A percentile compares a stretch with the other conserved stretches of the same genome.
Evolutionary conservation across 805 yeast species (phyloP).

Genomic region (Candida maltosa): DNA sequence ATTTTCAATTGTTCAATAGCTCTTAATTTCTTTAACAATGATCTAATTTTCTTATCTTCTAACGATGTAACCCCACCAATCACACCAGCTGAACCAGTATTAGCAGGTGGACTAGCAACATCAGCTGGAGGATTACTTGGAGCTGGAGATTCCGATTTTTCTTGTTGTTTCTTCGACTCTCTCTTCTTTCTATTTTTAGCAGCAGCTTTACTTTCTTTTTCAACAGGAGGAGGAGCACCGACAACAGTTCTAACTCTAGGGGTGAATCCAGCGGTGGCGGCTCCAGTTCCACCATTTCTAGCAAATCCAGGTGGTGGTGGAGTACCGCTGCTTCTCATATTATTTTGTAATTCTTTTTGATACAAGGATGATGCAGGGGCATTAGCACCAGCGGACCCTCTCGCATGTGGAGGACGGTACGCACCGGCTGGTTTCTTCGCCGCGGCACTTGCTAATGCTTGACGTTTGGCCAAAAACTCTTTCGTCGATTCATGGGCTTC

Average conservation of each 20-base stretch:
- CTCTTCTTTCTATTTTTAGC: conserved; percentile 76
- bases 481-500: conserved; percentile 69
- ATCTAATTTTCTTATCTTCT: conserved; percentile 91
- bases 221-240: conserved; percentile 48
- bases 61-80: conserved; percentile 64
- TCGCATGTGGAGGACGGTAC: conserved; percentile 95
- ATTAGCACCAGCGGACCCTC: conserved; percentile 35
- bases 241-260: conserved; percentile 46
- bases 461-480: conserved; percentile 47
- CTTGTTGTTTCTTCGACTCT: conserved; percentile 47
- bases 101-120: conserved; percentile 3
- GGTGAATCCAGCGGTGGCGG: conserved; percentile 19
- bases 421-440: conserved; percentile 76
- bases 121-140: conserved; percentile 11
- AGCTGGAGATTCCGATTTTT: conserved; percentile 4
- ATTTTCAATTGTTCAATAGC: conserved; percentile 90
- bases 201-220: conserved; percentile 58
- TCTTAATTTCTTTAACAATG: conserved; percentile 85
- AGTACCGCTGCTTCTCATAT: conserved; percentile 16
- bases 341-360: conserved; percentile 46
- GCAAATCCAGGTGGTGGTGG: conserved; percentile 18
- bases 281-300: conserved; percentile 7
- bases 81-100: conserved; percentile 45
- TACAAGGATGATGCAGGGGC: conserved; percentile 49
- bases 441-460: conserved; percentile 25